Evolutionary conservation across 2,329 filamentous ascomycete species (phyloP).

Genomic region (Geosmithia flava): DNA sequence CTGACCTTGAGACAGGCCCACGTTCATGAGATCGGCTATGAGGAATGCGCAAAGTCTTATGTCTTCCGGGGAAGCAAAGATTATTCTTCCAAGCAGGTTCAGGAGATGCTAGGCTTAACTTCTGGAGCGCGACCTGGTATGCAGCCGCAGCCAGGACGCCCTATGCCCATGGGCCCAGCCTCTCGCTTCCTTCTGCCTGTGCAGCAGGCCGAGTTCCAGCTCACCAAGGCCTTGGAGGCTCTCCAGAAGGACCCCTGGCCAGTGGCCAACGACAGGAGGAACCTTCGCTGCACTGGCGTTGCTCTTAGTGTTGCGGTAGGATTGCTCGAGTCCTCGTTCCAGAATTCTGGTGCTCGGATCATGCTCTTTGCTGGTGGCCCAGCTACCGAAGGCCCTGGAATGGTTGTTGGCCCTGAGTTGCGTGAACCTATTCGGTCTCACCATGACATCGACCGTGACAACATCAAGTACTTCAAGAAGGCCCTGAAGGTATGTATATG

Average conservation of each 20-base stretch:
- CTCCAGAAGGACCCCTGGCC: conserved; percentile 97
- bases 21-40: conserved; percentile 96
- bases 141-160: conserved; percentile 62
- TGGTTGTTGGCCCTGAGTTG: conserved; percentile 91
- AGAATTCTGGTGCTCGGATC: conserved; percentile 86
- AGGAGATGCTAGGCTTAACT: conserved; percentile 90
- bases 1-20: conserved; percentile 49
- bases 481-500: conserved; percentile 60
- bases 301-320: conserved; percentile 93
- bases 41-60: conserved; percentile 95
- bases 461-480: conserved; percentile 99
- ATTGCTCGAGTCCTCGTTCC: conserved; percentile 85
- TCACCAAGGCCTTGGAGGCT: conserved; percentile 91
- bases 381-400: conserved; percentile 89
- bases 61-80: conserved; percentile 98
- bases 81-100: conserved; percentile 96
- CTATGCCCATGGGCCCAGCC: conserved; percentile 66
- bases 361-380: conserved; percentile 96
- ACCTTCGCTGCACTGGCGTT: conserved; percentile 85
- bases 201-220: conserved; percentile 90
- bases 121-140: conserved; percentile 63
- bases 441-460: conserved; percentile 96
- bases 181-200: conserved; percentile 88
- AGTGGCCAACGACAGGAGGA: conserved; percentile 83
- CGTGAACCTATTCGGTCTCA: conserved; percentile 95